These are phyloP conservation scores for Ceratorhiza oryzae-sativae DNA, from an alignment of 1,284 basidiomycete species.

Conservation along the genomic window DNA sequence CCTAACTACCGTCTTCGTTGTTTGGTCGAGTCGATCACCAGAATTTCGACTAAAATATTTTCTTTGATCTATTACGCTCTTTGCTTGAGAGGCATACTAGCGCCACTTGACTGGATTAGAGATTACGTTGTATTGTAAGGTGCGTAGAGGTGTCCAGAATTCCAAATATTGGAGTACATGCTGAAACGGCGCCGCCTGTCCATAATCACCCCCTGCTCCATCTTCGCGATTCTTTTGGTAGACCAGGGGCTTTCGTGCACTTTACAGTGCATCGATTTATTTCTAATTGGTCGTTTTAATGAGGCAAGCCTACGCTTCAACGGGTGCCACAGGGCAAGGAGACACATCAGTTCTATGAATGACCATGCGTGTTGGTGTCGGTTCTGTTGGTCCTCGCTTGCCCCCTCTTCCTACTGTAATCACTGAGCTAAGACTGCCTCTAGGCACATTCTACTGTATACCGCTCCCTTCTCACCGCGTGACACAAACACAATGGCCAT, in stretches of 20 bases:
- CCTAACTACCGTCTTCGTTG: background rate
- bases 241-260: background rate
- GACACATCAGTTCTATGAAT: background rate
- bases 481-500: background rate
- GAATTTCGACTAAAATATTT: background rate
- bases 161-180: background rate
- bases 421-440: background rate
- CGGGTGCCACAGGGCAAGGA: background rate
- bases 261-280: too few relatives aligned
- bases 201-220: background rate
- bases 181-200: constrained; percentile 16
- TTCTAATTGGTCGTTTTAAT: background rate
- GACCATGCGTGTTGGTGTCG: background rate
- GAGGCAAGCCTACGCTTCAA: background rate
- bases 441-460: background rate
- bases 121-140: constrained; percentile 1
- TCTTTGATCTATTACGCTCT: background rate
- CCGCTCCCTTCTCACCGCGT: background rate
- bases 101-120: constrained; percentile 9
- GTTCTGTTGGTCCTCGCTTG: too few relatives aligned
- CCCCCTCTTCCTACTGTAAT: background rate
- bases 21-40: constrained; percentile 9
- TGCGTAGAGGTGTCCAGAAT: background rate
- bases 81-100: background rate
- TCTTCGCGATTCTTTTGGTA: too few relatives aligned